Evolutionary conservation across 148 eudicot species (phyloP), one percentile per base, ranked within the genome.

Genomic region (Mesembryanthemum crystallinum): DNA sequence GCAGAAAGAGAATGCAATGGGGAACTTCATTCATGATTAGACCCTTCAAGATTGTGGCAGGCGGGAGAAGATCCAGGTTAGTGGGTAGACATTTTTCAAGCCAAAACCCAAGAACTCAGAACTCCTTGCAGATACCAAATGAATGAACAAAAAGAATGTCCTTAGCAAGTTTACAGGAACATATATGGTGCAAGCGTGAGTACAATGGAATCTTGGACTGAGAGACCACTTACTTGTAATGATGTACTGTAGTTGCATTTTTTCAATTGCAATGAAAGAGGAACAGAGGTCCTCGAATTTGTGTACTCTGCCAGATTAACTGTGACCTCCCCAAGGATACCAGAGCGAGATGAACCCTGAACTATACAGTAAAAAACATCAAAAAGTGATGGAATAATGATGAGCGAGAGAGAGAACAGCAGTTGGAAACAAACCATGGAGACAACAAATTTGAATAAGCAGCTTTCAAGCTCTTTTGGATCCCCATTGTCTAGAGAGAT

Each of bases 281-380:
- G 84, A 35, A 59, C 71, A 27, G 86, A 73, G 47, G 85, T 78
- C 75, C 76, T 85, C 27, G 91, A 79, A 80, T 83, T 79, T 71
- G 84, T 64, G 43, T 83, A 80, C 49, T 73, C 82, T 13, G 82
- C 81, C 77, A 91, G 65, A 79, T 91, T 87, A 75, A 91, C 63
- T 43, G 72, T 78, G 80, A 85, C 86, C 79, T 91, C 97, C 70
- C 97, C 97, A 65, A 91, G 97, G 72, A 88, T 76, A 37, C 90
- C 86, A 63, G 97, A 88, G 75, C 90, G 89, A 58, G 90, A 83
- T 67, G 97, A 82, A 73, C 93, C 93, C 97, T 91, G 73, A 30
- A 77, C 52, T 13, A 72, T 60, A 57, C 61, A 81, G n/a, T 23
- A 76, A 68, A 54, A 24, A 35, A 71, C 51, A 54, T 70, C n/a